phyloP scores from a whole-genome alignment of 805 yeast genomes.

The Diddensiella transvaalensis region DNA sequence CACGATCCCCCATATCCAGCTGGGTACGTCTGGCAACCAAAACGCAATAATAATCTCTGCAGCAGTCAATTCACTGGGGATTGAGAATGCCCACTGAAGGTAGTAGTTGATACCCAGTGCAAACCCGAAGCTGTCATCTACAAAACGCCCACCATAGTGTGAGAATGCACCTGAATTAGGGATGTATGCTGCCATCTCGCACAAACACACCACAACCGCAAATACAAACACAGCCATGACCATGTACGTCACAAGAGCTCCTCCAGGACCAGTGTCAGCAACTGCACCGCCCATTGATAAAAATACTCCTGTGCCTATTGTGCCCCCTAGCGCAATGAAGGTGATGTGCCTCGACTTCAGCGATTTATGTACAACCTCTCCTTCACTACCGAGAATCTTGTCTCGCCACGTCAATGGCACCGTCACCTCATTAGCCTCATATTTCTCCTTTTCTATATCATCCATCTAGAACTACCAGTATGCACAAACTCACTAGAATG shows the following conservation, averaged over 20 bases:
- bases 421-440: not conserved
- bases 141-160: slow-evolving; percentile 57
- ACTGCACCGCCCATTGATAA: slow-evolving; percentile 35
- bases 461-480: too few species aligned
- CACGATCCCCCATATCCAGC: slow-evolving; percentile 48
- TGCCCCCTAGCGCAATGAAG: slow-evolving; percentile 73
- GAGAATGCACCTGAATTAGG: slow-evolving; percentile 68
- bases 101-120: slow-evolving; percentile 52
- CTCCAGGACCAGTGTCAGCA: slow-evolving; percentile 30
- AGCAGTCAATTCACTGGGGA: slow-evolving; percentile 45
- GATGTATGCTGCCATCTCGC: slow-evolving; percentile 50
- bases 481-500: too few species aligned
- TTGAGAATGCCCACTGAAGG: slow-evolving; percentile 45
- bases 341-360: slow-evolving; percentile 59
- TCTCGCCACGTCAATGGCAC: slow-evolving; percentile 7
- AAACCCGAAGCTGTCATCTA: slow-evolving; percentile 55
- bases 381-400: slow-evolving; percentile 13
- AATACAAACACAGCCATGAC: slow-evolving; percentile 52
- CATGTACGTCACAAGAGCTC: slow-evolving; percentile 33
- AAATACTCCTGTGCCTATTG: slow-evolving; percentile 74
- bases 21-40: slow-evolving; percentile 46
- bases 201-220: slow-evolving; percentile 55
- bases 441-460: slow-evolving; percentile 1
- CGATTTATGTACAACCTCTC: slow-evolving; percentile 17
- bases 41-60: slow-evolving; percentile 40